Evolutionary conservation across 2,329 filamentous ascomycete species (phyloP).

Genomic region (Alternaria alternata): DNA sequence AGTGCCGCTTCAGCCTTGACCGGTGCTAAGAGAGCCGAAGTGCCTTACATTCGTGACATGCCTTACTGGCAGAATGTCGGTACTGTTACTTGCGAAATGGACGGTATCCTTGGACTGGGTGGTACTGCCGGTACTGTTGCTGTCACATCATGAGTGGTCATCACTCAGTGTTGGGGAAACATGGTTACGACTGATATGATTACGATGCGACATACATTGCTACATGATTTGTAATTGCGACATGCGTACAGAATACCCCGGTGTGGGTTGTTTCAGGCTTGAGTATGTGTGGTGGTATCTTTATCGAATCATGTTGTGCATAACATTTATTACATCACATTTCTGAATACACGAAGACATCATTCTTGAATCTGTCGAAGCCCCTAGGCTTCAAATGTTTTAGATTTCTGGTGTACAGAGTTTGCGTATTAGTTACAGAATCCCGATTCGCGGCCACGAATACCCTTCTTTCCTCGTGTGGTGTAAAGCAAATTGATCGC

Average conservation of each 20-base stretch:
- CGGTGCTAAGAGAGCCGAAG: slow-evolving; percentile 26
- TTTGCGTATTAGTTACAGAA: slow-evolving; percentile 32
- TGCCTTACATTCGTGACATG: background rate
- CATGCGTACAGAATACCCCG: background rate
- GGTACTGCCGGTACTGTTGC: background rate
- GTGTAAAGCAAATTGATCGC: slow-evolving; percentile 8
- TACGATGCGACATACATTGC: background rate
- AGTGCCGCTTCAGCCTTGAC: slow-evolving; percentile 32
- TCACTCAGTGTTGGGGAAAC: background rate
- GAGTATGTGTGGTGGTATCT: background rate
- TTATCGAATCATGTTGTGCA: background rate
- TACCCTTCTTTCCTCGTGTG: background rate
- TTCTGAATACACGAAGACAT: background rate
- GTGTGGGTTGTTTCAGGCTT: background rate
- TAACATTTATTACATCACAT: background rate
- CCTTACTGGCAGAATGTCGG: background rate
- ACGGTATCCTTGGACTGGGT: background rate
- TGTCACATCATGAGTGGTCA: background rate
- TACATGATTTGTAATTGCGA: background rate
- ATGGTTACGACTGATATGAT: background rate
- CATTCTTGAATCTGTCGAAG: background rate
- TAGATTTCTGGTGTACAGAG: slow-evolving; percentile 32
- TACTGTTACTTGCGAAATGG: slow-evolving; percentile 1
- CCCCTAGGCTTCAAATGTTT: slow-evolving; percentile 28
- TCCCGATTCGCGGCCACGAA: background rate